phyloP scores from a whole-genome alignment of 2,329 filamentous ascomycete species.

The Madurella mycetomatis region DNA sequence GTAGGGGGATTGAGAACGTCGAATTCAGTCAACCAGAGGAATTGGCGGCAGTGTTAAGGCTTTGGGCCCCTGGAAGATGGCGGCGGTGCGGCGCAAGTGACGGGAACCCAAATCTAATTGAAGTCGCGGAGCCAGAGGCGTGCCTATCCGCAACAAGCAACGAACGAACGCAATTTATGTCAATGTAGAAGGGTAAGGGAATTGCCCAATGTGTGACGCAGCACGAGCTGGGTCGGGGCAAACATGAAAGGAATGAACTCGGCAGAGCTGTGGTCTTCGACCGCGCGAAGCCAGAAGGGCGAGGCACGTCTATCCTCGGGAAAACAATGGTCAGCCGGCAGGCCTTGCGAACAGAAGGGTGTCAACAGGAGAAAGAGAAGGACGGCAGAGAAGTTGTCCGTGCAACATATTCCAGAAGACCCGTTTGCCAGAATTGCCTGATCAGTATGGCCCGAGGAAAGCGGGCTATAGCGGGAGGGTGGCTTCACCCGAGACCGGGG shows the following conservation, averaged over 20 bases:
- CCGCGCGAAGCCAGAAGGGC: slow-evolving; percentile 21
- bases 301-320: slow-evolving; percentile 15
- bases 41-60: slow-evolving; percentile 1
- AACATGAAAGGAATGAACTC: slow-evolving; percentile 19
- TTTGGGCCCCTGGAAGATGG: slow-evolving; percentile 1
- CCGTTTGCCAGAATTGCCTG: slow-evolving; percentile 25
- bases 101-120: slow-evolving; percentile 18
- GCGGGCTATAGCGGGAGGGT: slow-evolving; percentile 19
- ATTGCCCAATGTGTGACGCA: slow-evolving; percentile 20
- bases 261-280: slow-evolving; percentile 15
- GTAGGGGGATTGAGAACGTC: slow-evolving; percentile 11
- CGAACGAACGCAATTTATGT: slow-evolving; percentile 26
- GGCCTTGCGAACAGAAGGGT: slow-evolving; percentile 11
- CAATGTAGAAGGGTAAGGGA: slow-evolving; percentile 16
- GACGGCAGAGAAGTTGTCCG: slow-evolving; percentile 5
- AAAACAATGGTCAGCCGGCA: slow-evolving; percentile 20
- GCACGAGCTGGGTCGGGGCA: slow-evolving; percentile 20
- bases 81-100: slow-evolving; percentile 16
- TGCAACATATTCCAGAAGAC: slow-evolving; percentile 14
- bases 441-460: slow-evolving; percentile 26
- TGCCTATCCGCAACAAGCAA: slow-evolving; percentile 26
- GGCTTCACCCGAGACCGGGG: slow-evolving; percentile 23
- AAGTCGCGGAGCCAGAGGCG: slow-evolving; percentile 27
- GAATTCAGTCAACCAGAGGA: slow-evolving; percentile 2
- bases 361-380: slow-evolving; percentile 18